These are phyloP conservation scores for Trypanosoma cruzi DNA, from an alignment of 208 protist species.

Conservation along the genomic window DNA sequence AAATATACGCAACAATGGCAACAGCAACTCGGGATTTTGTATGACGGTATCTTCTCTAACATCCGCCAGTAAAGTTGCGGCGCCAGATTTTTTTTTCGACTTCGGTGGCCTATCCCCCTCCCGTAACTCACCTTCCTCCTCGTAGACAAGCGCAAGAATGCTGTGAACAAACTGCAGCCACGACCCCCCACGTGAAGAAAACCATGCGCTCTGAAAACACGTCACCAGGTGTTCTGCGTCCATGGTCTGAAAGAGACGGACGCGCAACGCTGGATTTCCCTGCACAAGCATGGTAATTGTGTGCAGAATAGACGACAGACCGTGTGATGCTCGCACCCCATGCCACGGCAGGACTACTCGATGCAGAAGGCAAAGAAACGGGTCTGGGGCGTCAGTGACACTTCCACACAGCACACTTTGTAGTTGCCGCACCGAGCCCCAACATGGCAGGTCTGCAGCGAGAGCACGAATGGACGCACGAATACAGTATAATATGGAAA, in stretches of 20 bases:
- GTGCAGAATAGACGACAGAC: constrained; percentile 28
- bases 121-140: not conserved
- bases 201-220: constrained; percentile 37
- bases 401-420: constrained; percentile 42
- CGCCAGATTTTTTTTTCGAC: not conserved
- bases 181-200: constrained; percentile 29
- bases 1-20: constrained; percentile 38
- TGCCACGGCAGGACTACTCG: constrained; percentile 51
- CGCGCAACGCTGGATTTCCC: constrained; percentile 30
- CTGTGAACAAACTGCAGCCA: constrained; percentile 30
- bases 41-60: constrained; percentile 29
- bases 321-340: constrained; percentile 25
- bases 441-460: constrained; percentile 1
- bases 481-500: constrained; percentile 42
- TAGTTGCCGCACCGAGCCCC: constrained; percentile 36
- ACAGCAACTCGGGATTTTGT: constrained; percentile 52
- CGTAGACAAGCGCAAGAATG: constrained; percentile 38
- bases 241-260: constrained; percentile 32
- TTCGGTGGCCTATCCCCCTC: not conserved
- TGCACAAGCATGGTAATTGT: constrained; percentile 36
- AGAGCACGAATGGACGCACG: constrained; percentile 30
- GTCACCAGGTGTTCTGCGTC: constrained; percentile 32
- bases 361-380: constrained; percentile 53
- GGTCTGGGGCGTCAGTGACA: constrained; percentile 21
- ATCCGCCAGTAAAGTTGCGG: not conserved